These are phyloP conservation scores for Cryphonectria japonica DNA, from an alignment of 2,329 filamentous ascomycete genomes.

Conservation along the genomic window DNA sequence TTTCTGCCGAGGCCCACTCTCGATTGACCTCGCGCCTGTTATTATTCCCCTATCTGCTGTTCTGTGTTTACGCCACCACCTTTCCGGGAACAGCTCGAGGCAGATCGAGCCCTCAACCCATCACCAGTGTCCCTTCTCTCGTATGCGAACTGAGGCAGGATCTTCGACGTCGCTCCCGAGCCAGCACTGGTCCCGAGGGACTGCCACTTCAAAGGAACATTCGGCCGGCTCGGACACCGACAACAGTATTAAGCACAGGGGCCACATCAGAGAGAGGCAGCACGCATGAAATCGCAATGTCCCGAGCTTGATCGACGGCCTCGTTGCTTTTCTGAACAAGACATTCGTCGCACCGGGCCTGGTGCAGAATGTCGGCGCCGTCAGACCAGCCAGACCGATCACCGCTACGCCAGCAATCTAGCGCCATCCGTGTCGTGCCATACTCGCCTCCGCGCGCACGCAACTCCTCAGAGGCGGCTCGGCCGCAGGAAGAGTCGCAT, in stretches of 20 bases:
- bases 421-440: constrained; percentile 53
- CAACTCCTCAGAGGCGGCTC: constrained; percentile 24
- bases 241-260: not conserved
- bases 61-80: constrained; percentile 18
- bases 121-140: not conserved
- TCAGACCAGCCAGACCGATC: constrained; percentile 36
- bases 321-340: constrained; percentile 27
- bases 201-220: not conserved
- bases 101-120: constrained; percentile 9
- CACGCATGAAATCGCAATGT: constrained; percentile 39
- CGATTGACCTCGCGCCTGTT: constrained; percentile 20
- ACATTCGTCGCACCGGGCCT: constrained; percentile 27
- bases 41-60: constrained; percentile 16
- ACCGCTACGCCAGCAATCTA: constrained; percentile 46
- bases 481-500: constrained; percentile 23
- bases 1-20: constrained; percentile 2
- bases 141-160: constrained; percentile 17
- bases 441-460: constrained; percentile 50
- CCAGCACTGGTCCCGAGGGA: not conserved
- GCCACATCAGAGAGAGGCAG: not conserved
- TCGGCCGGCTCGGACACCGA: not conserved
- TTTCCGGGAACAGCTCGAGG: not conserved
- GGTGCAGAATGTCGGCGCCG: constrained; percentile 36
- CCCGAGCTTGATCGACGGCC: constrained; percentile 36
- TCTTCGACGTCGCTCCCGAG: constrained; percentile 15